These are phyloP conservation scores for Pseudopithomyces maydicus DNA, from an alignment of 2,329 filamentous ascomycete species.

Conservation along the genomic window DNA sequence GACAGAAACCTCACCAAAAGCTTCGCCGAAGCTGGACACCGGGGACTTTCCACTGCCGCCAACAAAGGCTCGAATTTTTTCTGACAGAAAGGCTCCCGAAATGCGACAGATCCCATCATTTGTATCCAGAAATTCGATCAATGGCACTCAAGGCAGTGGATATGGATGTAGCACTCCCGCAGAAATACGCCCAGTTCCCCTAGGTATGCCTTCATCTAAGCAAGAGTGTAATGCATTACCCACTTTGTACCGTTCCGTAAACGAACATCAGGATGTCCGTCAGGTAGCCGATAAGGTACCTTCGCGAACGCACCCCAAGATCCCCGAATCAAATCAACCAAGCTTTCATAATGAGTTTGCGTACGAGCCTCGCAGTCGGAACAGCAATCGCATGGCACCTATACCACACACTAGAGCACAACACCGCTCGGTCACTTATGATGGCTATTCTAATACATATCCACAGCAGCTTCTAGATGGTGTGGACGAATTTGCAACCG, in stretches of 20 bases:
- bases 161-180: too few relatives aligned
- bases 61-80: too few relatives aligned
- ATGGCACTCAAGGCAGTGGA: not conserved
- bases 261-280: not conserved
- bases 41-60: not conserved
- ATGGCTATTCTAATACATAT: not conserved
- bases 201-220: too few relatives aligned
- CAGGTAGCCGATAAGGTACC: not conserved
- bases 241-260: not conserved
- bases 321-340: not conserved
- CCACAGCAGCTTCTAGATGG: not conserved
- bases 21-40: not conserved
- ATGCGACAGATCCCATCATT: conserved; percentile 4
- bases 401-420: not conserved
- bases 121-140: not conserved
- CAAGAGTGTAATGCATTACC: too few relatives aligned
- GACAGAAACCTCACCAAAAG: not conserved
- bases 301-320: not conserved
- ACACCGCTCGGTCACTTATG: conserved; percentile 8
- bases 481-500: not conserved
- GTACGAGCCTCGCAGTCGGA: not conserved
- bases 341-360: not conserved
- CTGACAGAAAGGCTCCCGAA: not conserved
- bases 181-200: too few relatives aligned
- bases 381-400: not conserved